A percentile compares a stretch with the other conserved stretches of the same genome.
phyloP scores from a whole-genome alignment of 2,329 filamentous ascomycete genomes.

The Apiospora rasikravindrae region DNA sequence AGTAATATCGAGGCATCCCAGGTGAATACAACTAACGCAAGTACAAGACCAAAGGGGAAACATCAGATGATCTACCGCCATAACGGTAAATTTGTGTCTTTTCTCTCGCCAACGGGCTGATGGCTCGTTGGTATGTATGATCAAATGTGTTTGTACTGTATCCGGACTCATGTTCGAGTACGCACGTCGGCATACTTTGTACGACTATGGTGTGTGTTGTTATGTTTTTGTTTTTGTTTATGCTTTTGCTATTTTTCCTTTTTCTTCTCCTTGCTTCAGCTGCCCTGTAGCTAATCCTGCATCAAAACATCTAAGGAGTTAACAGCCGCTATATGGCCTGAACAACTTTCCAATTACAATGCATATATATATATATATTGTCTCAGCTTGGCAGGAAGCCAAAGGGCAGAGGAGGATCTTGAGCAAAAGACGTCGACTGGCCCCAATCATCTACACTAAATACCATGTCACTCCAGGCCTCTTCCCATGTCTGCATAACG shows the following conservation, averaged over 20 bases:
- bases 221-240: neutral
- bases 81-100: neutral
- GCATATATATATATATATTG: no score
- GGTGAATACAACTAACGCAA: neutral
- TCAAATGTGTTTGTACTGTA: neutral
- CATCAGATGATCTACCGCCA: neutral
- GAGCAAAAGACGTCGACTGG: neutral
- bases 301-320: neutral
- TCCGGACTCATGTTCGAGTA: neutral
- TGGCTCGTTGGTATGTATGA: neutral
- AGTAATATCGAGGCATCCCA: neutral
- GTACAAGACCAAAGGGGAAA: neutral
- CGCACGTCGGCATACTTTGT: neutral
- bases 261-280: neutral
- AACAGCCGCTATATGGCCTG: neutral
- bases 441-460: conserved; percentile 3
- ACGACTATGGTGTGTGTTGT: neutral
- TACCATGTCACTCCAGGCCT: conserved; percentile 6
- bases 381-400: neutral
- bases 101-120: neutral
- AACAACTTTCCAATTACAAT: neutral
- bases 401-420: neutral
- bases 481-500: conserved; percentile 1
- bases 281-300: neutral
- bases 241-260: no score